Evolutionary conservation across 2,329 filamentous ascomycete genomes (phyloP), one percentile per base, ranked within the genome.

Genomic region (Fusarium anthophilum): DNA sequence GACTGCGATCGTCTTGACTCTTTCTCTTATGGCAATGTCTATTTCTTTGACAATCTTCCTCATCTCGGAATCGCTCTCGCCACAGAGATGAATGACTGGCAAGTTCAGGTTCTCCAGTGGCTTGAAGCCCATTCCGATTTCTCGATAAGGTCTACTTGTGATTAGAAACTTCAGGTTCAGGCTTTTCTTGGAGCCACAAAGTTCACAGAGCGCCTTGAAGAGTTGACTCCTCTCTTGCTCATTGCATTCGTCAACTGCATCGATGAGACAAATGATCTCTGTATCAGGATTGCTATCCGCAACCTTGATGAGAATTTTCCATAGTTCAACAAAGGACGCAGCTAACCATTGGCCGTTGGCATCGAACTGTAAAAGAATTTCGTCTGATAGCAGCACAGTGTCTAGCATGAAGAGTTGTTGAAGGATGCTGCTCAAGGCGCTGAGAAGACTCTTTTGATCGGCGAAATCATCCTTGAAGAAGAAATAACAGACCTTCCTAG

Each of bases 1-100:
- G 13, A 30, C 26, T 0, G 0, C 1, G 9, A 48, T 48, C 4
- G 1, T n/a, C 6, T 7, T n/a, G 45, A 22, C 26, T 17, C 45
- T 48, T 8, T 48, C 20, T 3, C 45, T 48, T 22, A 48, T 48
- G 9, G 45, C 45, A 22, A 48, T 48, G 14, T 48, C 45, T 30
- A 48, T 48, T 30, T 30, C 45, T 3, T n/a, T 48, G 26, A 12
- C 26, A 5, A 48, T 48, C 6, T 30, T 48, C 8, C 26, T 48
- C 45, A 48, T 48, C 4, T 48, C 45, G 5, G 3, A 5, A 30
- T 48, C 45, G 4, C 45, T 48, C 26, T 48, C 26, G 20, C 45
- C 45, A 17, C 45, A n/a, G 5, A 48, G 45, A 2, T 30, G 26
- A 30, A 30, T 48, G 20, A 48, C 45, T 48, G 45, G 45, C 9